phyloP scores from a whole-genome alignment of 768 basidiomycete genomes.

The Exsudoporus frostii region DNA sequence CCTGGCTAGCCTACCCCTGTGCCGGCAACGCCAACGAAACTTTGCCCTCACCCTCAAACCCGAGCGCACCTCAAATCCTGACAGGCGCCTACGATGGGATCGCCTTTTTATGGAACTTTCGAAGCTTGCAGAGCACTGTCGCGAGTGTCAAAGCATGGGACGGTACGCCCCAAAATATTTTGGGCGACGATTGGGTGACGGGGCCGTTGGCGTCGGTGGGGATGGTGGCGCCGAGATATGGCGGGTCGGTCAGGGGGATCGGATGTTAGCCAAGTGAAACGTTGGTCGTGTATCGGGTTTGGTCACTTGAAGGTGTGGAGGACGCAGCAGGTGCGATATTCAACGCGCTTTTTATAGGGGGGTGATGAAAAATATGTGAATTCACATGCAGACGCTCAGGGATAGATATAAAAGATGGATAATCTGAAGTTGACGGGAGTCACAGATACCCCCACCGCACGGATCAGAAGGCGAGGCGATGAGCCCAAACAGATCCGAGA shows the following conservation, averaged over 20 bases:
- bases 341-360: no score
- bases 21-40: not conserved
- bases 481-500: no score
- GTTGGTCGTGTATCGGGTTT: not conserved
- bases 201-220: conserved; percentile 50
- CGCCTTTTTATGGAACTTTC: conserved; percentile 74
- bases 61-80: conserved; percentile 47
- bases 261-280: conserved; percentile 4
- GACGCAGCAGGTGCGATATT: no score
- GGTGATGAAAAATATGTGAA: not conserved
- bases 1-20: not conserved
- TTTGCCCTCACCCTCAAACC: not conserved
- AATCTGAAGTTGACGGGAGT: no score
- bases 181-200: conserved; percentile 58
- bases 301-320: not conserved
- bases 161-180: conserved; percentile 47
- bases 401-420: not conserved
- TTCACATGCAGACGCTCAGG: not conserved
- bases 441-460: no score
- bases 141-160: conserved; percentile 63
- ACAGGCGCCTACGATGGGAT: conserved; percentile 79
- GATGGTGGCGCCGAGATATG: conserved; percentile 67
- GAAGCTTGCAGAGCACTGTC: conserved; percentile 63
- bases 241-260: conserved; percentile 42
- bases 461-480: no score